phyloP scores from a whole-genome alignment of 2,329 filamentous ascomycete species.

The Cladobotryum mycophilum region DNA sequence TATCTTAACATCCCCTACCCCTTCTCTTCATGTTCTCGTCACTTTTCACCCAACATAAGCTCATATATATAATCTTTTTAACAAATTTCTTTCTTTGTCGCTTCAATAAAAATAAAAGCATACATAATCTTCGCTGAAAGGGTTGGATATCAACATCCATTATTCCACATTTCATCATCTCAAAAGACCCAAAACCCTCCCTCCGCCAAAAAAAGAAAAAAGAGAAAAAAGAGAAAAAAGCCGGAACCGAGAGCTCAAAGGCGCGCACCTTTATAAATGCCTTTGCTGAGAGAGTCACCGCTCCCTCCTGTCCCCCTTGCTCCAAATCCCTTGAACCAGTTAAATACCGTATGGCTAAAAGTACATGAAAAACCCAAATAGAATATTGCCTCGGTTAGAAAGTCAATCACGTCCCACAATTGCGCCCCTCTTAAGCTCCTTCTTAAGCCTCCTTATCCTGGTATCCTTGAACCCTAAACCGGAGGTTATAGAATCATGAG shows the following conservation, averaged over 20 bases:
- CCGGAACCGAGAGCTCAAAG: no score
- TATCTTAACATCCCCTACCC: no score
- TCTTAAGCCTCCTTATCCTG: neutral
- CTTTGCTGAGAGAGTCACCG: no score
- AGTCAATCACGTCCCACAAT: constrained; percentile 5
- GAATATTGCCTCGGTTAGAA: constrained; percentile 1
- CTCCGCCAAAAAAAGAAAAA: neutral
- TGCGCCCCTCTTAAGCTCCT: constrained; percentile 4
- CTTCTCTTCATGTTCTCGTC: no score
- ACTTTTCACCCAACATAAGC: no score
- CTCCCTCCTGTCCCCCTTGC: neutral
- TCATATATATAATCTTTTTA: neutral
- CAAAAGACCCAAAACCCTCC: constrained; percentile 3
- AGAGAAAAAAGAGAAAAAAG: neutral
- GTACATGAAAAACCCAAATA: constrained; percentile 9
- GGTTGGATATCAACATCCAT: constrained; percentile 6
- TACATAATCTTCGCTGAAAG: no score
- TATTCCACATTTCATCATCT: constrained; percentile 12
- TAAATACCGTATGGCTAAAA: constrained; percentile 12
- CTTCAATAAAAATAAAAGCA: neutral
- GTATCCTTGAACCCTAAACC: constrained; percentile 1
- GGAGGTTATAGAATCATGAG: no score
- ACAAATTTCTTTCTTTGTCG: neutral
- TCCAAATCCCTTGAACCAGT: constrained; percentile 2
- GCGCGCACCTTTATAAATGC: no score